phyloP scores from a whole-genome alignment of 2,329 filamentous ascomycete genomes.

The Verticillium albo-atrum region DNA sequence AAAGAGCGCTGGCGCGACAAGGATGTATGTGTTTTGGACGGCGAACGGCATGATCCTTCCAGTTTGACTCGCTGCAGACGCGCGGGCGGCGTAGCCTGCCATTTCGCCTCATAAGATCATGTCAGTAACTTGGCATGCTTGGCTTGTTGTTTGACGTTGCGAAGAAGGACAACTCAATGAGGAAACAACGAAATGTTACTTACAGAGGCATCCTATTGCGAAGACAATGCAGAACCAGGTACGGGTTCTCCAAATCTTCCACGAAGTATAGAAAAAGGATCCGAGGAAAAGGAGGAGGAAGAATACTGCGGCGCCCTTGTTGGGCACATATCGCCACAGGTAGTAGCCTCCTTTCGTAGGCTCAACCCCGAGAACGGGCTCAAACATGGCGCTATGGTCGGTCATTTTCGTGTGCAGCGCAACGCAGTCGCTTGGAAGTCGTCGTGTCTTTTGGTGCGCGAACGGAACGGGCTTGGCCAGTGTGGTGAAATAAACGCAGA shows the following conservation, averaged over 20 bases:
- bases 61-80: neutral
- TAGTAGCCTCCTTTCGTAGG: constrained; percentile 14
- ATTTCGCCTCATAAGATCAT: neutral
- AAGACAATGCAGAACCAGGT: constrained; percentile 42
- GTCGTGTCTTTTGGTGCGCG: no score
- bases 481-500: no score
- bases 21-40: constrained; percentile 5
- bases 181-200: constrained; percentile 40
- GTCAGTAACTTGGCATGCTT: no score
- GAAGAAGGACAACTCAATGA: no score
- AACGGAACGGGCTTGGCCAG: no score
- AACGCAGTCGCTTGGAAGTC: no score
- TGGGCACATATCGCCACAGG: constrained; percentile 29
- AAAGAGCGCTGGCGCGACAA: constrained; percentile 12
- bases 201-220: constrained; percentile 34
- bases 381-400: no score
- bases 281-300: constrained; percentile 34
- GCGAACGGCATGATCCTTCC: neutral
- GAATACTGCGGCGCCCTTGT: constrained; percentile 33
- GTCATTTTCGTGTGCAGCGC: neutral
- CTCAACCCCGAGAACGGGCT: no score
- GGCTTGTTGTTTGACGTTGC: no score
- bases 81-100: neutral
- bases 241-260: constrained; percentile 31
- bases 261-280: constrained; percentile 29